phyloP scores from a whole-genome alignment of 805 yeast genomes.

The Ogataea pilisensis region DNA sequence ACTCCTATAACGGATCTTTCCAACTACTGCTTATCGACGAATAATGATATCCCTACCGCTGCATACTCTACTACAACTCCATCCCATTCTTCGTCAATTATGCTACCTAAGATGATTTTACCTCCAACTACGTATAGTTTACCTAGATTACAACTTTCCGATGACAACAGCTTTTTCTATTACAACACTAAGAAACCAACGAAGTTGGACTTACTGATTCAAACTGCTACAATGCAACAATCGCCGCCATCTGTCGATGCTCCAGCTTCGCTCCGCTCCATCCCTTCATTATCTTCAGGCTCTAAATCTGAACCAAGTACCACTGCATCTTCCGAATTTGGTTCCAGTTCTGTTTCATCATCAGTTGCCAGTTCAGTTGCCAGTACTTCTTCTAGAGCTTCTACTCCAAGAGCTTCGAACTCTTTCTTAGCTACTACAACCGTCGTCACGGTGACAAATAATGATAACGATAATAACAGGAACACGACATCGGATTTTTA shows the following conservation, averaged over 20 bases:
- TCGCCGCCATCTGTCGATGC: background rate
- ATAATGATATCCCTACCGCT: constrained; percentile 26
- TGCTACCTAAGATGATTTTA: constrained; percentile 9
- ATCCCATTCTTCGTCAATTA: constrained; percentile 10
- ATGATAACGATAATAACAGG: background rate
- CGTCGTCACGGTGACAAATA: background rate
- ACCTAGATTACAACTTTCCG: background rate
- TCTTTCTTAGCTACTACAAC: background rate
- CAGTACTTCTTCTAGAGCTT: background rate
- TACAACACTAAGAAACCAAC: constrained; percentile 11
- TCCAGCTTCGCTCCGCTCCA: background rate
- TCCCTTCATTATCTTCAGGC: background rate
- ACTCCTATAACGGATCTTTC: constrained; percentile 29
- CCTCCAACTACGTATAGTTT: constrained; percentile 1
- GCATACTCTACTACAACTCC: constrained; percentile 17
- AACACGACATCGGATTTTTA: constrained; percentile 1
- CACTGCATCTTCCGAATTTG: background rate
- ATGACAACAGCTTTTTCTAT: background rate
- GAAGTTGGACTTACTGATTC: constrained; percentile 28
- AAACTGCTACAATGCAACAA: constrained; percentile 26
- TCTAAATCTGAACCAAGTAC: background rate
- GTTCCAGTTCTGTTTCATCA: background rate
- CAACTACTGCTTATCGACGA: constrained; percentile 27
- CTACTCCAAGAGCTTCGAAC: background rate
- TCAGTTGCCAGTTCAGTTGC: background rate